A percentile compares a stretch with the other conserved stretches of the same genome.
These are phyloP conservation scores for Amylocystis lapponica DNA, from an alignment of 768 basidiomycete species.

Conservation along the genomic window DNA sequence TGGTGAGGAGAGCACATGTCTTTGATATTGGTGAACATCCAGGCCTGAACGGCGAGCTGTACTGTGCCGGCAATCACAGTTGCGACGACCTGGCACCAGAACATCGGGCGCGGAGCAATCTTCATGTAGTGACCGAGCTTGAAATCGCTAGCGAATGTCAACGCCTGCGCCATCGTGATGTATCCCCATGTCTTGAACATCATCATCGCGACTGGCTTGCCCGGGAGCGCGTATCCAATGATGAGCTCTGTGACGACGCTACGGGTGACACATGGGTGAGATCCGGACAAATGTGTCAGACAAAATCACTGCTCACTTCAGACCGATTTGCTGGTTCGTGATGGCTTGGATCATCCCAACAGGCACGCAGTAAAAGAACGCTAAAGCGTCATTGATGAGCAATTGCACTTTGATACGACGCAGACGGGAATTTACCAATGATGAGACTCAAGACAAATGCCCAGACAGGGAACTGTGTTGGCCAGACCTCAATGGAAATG, in stretches of 20 bases:
- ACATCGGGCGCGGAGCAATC: constrained; percentile 43
- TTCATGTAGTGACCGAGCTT: constrained; percentile 76
- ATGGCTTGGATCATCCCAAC: constrained; percentile 79
- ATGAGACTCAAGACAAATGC: constrained; percentile 49
- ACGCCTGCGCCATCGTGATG: constrained; percentile 57
- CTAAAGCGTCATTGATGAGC: constrained; percentile 7
- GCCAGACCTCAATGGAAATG: constrained; percentile 57
- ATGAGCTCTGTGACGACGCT: constrained; percentile 73
- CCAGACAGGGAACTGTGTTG: constrained; percentile 65
- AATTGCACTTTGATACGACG: neutral
- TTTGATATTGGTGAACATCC: constrained; percentile 60
- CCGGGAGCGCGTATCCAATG: constrained; percentile 54
- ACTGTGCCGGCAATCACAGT: constrained; percentile 54
- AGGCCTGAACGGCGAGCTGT: constrained; percentile 61
- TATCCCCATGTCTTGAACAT: constrained; percentile 74
- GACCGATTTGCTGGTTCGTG: constrained; percentile 71
- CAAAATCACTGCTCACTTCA: constrained; percentile 34
- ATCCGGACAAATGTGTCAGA: constrained; percentile 10
- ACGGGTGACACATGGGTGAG: neutral
- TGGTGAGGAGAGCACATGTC: constrained; percentile 53
- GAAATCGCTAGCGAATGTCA: constrained; percentile 68
- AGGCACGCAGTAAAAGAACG: constrained; percentile 67
- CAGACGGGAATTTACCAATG: constrained; percentile 21
- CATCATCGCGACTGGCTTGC: constrained; percentile 73
- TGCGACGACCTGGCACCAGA: constrained; percentile 54